These are phyloP conservation scores for Pseudogymnoascus sp. DNA, from an alignment of 2,329 filamentous ascomycete genomes.

Conservation along the genomic window DNA sequence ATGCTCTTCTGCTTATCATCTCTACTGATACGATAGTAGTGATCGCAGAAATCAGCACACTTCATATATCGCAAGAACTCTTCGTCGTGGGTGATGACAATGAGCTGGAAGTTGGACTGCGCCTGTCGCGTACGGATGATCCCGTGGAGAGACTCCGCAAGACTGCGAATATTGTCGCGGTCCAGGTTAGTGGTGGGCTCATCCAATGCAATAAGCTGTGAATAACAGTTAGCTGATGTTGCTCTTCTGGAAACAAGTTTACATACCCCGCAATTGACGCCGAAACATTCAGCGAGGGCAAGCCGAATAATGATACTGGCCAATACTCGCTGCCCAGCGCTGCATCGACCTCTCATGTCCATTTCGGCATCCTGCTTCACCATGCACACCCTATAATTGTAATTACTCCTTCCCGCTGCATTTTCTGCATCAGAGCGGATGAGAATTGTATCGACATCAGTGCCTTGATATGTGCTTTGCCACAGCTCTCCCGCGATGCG, in stretches of 20 bases:
- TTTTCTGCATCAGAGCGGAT: constrained; percentile 88
- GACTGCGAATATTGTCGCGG: constrained; percentile 82
- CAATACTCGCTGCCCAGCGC: constrained; percentile 91
- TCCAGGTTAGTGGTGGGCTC: constrained; percentile 98
- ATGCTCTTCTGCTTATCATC: constrained; percentile 80
- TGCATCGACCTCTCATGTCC: constrained; percentile 98
- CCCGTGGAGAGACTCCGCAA: constrained; percentile 74
- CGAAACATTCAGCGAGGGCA: constrained; percentile 92
- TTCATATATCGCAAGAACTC: constrained; percentile 91
- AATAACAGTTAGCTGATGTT: not conserved
- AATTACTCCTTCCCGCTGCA: constrained; percentile 64
- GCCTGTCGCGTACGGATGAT: constrained; percentile 78
- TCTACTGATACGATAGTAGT: constrained; percentile 79
- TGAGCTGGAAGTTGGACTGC: constrained; percentile 93
- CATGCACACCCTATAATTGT: constrained; percentile 98
- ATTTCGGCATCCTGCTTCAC: constrained; percentile 95
- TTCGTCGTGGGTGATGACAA: constrained; percentile 98
- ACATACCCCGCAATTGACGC: constrained; percentile 72
- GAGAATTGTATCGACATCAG: constrained; percentile 91
- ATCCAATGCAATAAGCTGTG: constrained; percentile 77
- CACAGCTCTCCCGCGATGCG: constrained; percentile 91
- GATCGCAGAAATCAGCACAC: constrained; percentile 85
- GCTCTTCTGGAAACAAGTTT: not conserved
- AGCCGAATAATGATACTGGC: constrained; percentile 96
- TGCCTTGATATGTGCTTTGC: constrained; percentile 93